A percentile compares a stretch with the other conserved stretches of the same genome.
These are phyloP conservation scores for Stramenopiles sp. DNA, from an alignment of 352 stramenopile species.

Conservation along the genomic window DNA sequence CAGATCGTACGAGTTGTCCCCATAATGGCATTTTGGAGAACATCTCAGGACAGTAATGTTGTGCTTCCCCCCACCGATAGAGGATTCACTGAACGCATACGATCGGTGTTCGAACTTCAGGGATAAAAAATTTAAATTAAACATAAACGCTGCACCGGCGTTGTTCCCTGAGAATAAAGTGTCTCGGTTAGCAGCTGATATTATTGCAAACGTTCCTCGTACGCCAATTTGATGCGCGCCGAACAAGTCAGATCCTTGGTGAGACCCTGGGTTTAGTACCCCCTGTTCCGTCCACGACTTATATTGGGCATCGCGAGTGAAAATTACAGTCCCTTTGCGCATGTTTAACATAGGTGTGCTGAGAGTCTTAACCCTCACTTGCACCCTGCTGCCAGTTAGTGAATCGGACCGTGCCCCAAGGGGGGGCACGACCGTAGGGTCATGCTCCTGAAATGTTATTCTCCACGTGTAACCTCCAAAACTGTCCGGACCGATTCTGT, in stretches of 20 bases:
- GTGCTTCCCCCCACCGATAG: neutral
- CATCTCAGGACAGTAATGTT: neutral
- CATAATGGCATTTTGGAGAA: neutral
- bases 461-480: conserved; percentile 49
- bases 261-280: conserved; percentile 61
- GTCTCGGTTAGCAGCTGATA: conserved; percentile 74
- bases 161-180: conserved; percentile 60
- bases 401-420: conserved; percentile 24
- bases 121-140: conserved; percentile 65
- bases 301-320: neutral
- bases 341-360: neutral
- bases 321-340: neutral
- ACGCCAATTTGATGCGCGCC: conserved; percentile 32
- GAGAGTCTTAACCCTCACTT: neutral
- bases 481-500: conserved; percentile 32
- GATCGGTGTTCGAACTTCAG: conserved; percentile 36
- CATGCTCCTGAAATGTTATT: conserved; percentile 41
- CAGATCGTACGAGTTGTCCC: neutral
- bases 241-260: conserved; percentile 65
- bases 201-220: conserved; percentile 43
- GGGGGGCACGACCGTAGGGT: conserved; percentile 34
- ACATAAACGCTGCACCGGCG: conserved; percentile 66
- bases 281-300: conserved; percentile 60
- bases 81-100: neutral
- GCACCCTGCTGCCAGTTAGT: neutral